Evolutionary conservation across 164 flowering plant genomes (phyloP).

Genomic region (Vitis labrusca): DNA sequence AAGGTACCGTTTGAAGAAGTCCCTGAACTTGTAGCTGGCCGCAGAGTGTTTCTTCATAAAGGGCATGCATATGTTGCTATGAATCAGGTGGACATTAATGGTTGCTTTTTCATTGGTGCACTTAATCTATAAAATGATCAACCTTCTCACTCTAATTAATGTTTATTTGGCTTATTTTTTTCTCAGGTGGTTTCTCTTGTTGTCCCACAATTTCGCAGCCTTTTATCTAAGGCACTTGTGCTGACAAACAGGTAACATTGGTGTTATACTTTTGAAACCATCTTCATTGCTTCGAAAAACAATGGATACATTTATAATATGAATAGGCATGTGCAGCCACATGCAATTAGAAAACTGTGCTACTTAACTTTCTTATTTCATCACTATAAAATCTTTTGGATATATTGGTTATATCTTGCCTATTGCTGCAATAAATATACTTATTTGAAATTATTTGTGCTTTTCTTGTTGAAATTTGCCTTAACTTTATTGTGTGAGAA

Average conservation of each 20-base stretch:
- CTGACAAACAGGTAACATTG: constrained; percentile 76
- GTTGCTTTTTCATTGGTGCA: background rate
- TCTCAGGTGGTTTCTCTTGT: constrained; percentile 73
- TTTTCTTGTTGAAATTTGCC: background rate
- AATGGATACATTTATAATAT: background rate
- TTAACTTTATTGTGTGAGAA: background rate
- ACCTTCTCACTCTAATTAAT: background rate
- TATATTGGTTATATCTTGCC: background rate
- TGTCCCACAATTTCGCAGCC: constrained; percentile 75
- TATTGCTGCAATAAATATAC: background rate
- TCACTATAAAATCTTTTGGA: no score
- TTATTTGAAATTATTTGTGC: background rate
- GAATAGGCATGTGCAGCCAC: background rate
- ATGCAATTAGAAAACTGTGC: background rate
- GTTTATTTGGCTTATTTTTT: constrained; percentile 1
- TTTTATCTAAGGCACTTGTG: constrained; percentile 78
- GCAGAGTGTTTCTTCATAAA: constrained; percentile 63
- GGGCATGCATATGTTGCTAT: constrained; percentile 85
- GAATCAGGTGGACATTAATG: constrained; percentile 60
- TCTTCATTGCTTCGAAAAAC: background rate
- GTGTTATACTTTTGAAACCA: background rate
- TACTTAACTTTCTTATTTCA: background rate
- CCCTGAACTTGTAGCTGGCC: constrained; percentile 85
- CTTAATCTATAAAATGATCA: background rate
- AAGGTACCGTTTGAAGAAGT: constrained; percentile 98